Evolutionary conservation across 345 rosid genomes (phyloP), one percentile per base, ranked within the genome.

Genomic region (Adansonia digitata): DNA sequence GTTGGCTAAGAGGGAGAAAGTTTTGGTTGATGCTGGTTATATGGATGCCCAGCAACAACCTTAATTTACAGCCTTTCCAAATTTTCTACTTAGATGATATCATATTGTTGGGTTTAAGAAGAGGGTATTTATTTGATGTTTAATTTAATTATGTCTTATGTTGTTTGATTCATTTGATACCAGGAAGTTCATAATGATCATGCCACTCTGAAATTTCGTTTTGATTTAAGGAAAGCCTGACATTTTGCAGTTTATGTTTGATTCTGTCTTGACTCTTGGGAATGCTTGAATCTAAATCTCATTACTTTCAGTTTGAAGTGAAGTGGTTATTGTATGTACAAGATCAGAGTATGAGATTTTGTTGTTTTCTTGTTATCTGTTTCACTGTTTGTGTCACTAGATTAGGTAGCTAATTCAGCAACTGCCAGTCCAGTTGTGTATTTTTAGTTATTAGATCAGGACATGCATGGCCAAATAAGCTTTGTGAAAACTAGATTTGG

Each of bases 21-120:
- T 88, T 42, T 87, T 88, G 43, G 92, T 90, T 22, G 95, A 90
- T 88, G 95, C 95, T 14, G 95, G 95, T 1, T 90, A 60, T 2
- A 82, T 88, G 88, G 92, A 88, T 81, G 86, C 95, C 18, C 95
- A 90, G 81, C 95, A 90, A 55, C 95, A 90, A 71, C 95, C 95
- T 65, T 88, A 73, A 79, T 63, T 22, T 49, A 18, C 2, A 18
- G 49, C 10, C 29, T 11, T 69, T 8, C 4, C 18, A 49, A 4
- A 55, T 11, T 26, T 72, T 4, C 51, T 11, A 2, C 74, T 22
- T 71, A 48, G 62, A 53, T 52, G 2, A 72, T 39, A 72, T 6
- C 7, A n/a, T n/a, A n/a, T n/a, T n/a, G 42, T 17, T 27, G 53
- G 73, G n/a, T 15, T 17, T 27, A 12, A 57, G 76, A 12, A 20